phyloP scores from a whole-genome alignment of 306 rosid species.

The Datisca glomerata region DNA sequence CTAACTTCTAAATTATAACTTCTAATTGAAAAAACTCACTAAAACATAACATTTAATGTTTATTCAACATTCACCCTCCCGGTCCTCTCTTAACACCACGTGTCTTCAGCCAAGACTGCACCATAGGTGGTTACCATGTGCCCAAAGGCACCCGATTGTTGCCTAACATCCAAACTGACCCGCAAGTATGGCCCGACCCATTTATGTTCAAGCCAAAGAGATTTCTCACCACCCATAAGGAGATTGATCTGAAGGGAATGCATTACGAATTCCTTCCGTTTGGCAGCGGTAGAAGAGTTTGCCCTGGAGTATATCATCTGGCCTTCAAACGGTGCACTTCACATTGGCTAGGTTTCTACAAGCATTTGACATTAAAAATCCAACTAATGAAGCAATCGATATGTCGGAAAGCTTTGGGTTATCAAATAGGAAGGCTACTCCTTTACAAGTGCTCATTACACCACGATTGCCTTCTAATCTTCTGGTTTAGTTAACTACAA shows the following conservation, averaged over 20 bases:
- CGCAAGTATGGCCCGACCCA: conserved; percentile 11
- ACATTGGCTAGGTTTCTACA: conserved; percentile 11
- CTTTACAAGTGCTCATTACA: conserved; percentile 4
- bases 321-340: conserved; percentile 4
- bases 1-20: too few relatives aligned
- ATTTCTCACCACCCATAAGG: conserved; percentile 17
- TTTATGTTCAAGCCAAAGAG: conserved; percentile 24
- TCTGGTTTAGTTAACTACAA: neutral
- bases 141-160: conserved; percentile 30
- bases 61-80: too few relatives aligned
- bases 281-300: conserved; percentile 30
- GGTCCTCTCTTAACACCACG: conserved; percentile 26
- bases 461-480: neutral
- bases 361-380: neutral
- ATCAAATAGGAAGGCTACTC: neutral
- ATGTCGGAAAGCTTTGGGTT: conserved; percentile 4
- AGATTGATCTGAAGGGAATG: conserved; percentile 13
- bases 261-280: conserved; percentile 25
- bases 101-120: conserved; percentile 29
- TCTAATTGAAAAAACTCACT: too few relatives aligned
- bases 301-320: conserved; percentile 22
- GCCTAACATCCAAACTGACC: conserved; percentile 29
- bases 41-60: too few relatives aligned
- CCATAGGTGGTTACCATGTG: conserved; percentile 26
- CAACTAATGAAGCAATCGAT: neutral